Conservation (phyloP, 257 asterid genomes). For the Scutellaria baicalensis region DNA sequence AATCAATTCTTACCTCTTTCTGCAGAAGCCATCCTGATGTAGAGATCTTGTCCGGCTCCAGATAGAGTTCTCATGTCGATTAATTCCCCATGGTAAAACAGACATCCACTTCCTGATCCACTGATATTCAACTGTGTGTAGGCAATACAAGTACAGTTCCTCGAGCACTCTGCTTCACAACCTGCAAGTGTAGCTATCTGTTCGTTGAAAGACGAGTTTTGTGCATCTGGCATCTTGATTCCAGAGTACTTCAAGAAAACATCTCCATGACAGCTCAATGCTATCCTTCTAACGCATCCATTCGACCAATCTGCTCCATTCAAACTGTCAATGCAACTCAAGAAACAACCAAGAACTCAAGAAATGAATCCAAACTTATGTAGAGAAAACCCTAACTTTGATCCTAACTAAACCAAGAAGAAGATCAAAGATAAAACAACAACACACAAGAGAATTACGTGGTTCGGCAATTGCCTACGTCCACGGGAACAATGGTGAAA, state of each 20-base stretch:
- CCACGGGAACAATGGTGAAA: too few relatives aligned
- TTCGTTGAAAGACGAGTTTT: constrained; percentile 5
- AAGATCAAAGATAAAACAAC: too few relatives aligned
- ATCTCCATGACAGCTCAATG: constrained; percentile 13
- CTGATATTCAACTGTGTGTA: constrained; percentile 22
- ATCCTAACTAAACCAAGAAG: too few relatives aligned
- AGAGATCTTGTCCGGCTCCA: constrained; percentile 12
- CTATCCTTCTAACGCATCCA: constrained; percentile 14
- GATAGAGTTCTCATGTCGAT: constrained; percentile 20
- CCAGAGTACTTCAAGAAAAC: constrained; percentile 15
- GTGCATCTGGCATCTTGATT: constrained; percentile 28
- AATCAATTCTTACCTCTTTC: constrained; percentile 12
- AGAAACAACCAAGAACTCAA: too few relatives aligned
- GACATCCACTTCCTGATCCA: constrained; percentile 28
- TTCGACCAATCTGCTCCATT: too few relatives aligned
- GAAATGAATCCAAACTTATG: too few relatives aligned
- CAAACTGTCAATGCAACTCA: too few relatives aligned
- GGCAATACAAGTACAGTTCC: constrained; percentile 34
- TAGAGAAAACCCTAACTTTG: too few relatives aligned
- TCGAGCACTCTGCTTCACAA: constrained; percentile 22
- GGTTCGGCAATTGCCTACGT: too few relatives aligned
- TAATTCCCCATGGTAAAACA: constrained; percentile 36
- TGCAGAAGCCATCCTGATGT: constrained; percentile 30
- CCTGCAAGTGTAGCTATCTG: constrained; percentile 19
- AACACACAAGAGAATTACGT: too few relatives aligned